These are phyloP conservation scores for Trichoderma asperelloides DNA, from an alignment of 495 filamentous ascomycete genomes.

Conservation along the genomic window DNA sequence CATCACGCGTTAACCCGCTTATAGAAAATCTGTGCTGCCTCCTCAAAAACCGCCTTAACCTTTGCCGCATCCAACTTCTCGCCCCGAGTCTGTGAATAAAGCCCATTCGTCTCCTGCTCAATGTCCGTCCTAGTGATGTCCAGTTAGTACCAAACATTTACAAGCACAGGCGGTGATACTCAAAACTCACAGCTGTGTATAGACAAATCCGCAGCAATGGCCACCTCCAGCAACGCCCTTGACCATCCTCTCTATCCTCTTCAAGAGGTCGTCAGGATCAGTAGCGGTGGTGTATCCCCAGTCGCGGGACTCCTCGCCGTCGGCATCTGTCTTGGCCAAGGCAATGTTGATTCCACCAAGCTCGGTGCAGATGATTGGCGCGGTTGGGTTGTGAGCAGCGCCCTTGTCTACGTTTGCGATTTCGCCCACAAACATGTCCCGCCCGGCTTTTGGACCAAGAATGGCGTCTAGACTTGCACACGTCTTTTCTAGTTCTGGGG, in stretches of 20 bases:
- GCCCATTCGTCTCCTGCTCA: constrained; percentile 55
- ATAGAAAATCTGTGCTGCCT: constrained; percentile 20
- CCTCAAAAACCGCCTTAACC: constrained; percentile 25
- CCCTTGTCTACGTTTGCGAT: constrained; percentile 35
- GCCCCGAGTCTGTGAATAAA: constrained; percentile 52
- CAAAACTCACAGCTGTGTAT: constrained; percentile 23
- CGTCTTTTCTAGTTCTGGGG: constrained; percentile 33
- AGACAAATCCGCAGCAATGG: constrained; percentile 24
- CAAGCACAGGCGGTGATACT: not conserved
- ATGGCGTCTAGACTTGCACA: constrained; percentile 39
- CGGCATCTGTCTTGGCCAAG: constrained; percentile 23
- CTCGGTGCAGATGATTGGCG: constrained; percentile 49
- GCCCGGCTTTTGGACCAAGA: constrained; percentile 32
- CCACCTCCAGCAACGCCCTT: constrained; percentile 21
- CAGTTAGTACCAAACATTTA: not conserved
- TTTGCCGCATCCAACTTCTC: constrained; percentile 30
- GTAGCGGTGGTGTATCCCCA: constrained; percentile 30
- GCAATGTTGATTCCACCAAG: constrained; percentile 54
- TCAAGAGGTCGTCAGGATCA: constrained; percentile 23
- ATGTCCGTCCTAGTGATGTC: constrained; percentile 39
- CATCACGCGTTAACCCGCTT: constrained; percentile 11
- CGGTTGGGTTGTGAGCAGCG: constrained; percentile 34
- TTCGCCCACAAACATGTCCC: constrained; percentile 39
- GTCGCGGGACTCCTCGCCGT: constrained; percentile 16
- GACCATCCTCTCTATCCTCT: constrained; percentile 19